Conservation (phyloP, 1,284 basidiomycete species). For the Cutaneotrichosporon sp. region DNA sequence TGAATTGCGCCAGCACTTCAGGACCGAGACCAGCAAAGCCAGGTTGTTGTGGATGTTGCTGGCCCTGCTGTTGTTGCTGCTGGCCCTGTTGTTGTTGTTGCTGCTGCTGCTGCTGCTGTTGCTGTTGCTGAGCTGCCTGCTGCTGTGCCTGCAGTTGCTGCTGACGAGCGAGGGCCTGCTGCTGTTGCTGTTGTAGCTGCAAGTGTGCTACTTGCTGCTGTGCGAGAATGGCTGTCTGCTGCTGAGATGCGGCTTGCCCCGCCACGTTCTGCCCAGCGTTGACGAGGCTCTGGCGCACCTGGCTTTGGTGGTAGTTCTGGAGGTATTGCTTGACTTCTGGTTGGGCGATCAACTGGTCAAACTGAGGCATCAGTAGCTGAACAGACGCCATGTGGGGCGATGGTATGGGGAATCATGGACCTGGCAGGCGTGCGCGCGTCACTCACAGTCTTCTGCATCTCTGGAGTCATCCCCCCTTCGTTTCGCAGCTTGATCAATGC, state of each 20-base stretch:
- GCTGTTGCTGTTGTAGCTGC: conserved; percentile 27
- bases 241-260: conserved; percentile 13
- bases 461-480: conserved; percentile 20
- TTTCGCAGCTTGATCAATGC: conserved; percentile 26
- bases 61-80: conserved; percentile 25
- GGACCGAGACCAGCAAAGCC: conserved; percentile 15
- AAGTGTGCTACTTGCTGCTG: conserved; percentile 29
- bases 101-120: conserved; percentile 15
- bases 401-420: neutral
- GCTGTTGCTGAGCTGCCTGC: conserved; percentile 19
- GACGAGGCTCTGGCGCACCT: conserved; percentile 22
- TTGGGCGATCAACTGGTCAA: conserved; percentile 22
- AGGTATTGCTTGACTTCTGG: conserved; percentile 27
- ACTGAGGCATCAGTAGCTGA: conserved; percentile 16
- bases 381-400: neutral
- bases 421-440: neutral
- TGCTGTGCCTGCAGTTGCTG: conserved; percentile 25
- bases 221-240: conserved; percentile 28
- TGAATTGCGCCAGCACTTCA: conserved; percentile 19
- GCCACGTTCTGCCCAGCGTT: conserved; percentile 17
- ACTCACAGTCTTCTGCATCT: conserved; percentile 26
- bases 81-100: conserved; percentile 15
- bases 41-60: conserved; percentile 16
- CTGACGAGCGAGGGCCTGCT: conserved; percentile 18
- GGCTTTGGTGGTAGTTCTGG: conserved; percentile 21